Base-by-base conservation (phyloP, 164 flowering plant genomes). In the Warburgia ugandensis region DNA sequence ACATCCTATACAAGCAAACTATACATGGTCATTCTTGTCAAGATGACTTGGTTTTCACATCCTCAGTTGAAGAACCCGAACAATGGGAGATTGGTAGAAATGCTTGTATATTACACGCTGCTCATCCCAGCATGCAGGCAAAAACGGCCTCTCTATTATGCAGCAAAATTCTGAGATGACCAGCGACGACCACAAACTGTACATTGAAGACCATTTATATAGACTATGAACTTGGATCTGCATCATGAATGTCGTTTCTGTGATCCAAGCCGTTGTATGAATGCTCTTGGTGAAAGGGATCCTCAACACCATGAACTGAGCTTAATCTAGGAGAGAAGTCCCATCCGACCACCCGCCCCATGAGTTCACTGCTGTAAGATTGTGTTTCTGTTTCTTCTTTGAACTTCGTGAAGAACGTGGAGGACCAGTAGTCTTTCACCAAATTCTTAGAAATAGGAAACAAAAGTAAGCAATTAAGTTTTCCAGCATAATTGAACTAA, bases 381-480 rank as follows among this genome's bases (percentile, higher is more conserved):
- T 68, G 64, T 59, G 36, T 63, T 20, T 37, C 63, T 17, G 67
- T 56, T 64, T 79, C 91, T 63, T 83, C 86, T 68, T 70, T 81
- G 61, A 79, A 73, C 61, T 78, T 83, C 64, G 74, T 30, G 72
- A 70, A 86, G 67, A 67, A 86, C 59, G 65, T 73, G 48, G 95
- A 86, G 23, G 89, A 86, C 92, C 92, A 79, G 64, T 79, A 86
- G 68, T 86, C 95, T 50, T 64, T 81, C 10, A 55, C 80, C 71
- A 86, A 72, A 59, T 79, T 83, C 95, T 86, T 61, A 64, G 68
- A 8, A 32, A 55, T 32, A 1, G 25, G 31, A 19, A 29, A 20
- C 16, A 39, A 23, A 16, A 21, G 10, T 11, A 17, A 35, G 22
- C 3, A 42, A 6, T 5, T 1, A 42, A 19, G 26, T 17, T 5